These are phyloP conservation scores for Lentinula guzmanii DNA, from an alignment of 768 basidiomycete species.

Conservation along the genomic window DNA sequence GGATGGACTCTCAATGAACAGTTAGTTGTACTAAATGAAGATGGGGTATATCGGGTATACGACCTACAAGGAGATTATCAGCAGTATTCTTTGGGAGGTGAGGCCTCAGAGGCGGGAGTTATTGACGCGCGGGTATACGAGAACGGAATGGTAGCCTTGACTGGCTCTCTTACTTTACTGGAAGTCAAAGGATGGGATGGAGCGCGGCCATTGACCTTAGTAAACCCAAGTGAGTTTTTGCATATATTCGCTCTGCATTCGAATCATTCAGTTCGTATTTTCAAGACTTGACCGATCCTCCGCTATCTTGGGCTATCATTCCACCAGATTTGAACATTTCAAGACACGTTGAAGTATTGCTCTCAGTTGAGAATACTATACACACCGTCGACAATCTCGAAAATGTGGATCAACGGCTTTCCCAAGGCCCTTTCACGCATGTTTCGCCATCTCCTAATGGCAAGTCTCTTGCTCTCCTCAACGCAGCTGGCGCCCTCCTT, in stretches of 20 bases:
- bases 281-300: constrained; percentile 70
- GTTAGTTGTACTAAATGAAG: constrained; percentile 83
- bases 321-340: constrained; percentile 87
- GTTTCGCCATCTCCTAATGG: constrained; percentile 92
- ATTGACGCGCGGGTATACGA: constrained; percentile 84
- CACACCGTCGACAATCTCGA: constrained; percentile 87
- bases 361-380: constrained; percentile 78
- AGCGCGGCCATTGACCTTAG: constrained; percentile 61
- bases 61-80: constrained; percentile 81
- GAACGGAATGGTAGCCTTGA: constrained; percentile 81
- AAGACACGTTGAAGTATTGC: constrained; percentile 82
- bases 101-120: constrained; percentile 77
- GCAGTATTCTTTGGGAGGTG: constrained; percentile 79
- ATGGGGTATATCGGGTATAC: constrained; percentile 87
- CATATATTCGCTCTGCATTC: not conserved
- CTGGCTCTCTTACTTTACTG: constrained; percentile 65
- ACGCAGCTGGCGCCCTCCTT: constrained; percentile 69
- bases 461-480: constrained; percentile 82
- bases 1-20: constrained; percentile 84
- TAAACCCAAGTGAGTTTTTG: constrained; percentile 58
- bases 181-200: constrained; percentile 92
- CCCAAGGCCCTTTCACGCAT: constrained; percentile 83
- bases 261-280: not conserved
- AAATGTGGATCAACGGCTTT: constrained; percentile 79
- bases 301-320: constrained; percentile 82